These are phyloP conservation scores for Rehmannia glutinosa DNA, from an alignment of 257 asterid species.

Conservation along the genomic window DNA sequence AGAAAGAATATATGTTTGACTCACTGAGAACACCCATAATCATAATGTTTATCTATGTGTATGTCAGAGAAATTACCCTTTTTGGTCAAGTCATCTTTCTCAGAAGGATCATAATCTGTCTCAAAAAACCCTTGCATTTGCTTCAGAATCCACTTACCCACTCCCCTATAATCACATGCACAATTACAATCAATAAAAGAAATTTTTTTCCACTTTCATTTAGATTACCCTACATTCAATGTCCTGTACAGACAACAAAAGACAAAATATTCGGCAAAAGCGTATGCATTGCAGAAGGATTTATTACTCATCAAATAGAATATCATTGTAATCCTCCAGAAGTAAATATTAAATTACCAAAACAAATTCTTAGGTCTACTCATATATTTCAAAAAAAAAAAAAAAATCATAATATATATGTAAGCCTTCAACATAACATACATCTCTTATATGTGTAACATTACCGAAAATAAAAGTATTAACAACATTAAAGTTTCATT, in stretches of 20 bases:
- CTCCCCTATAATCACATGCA: conserved; percentile 51
- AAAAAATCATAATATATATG: not conserved
- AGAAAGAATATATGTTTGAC: not conserved
- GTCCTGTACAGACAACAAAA: not conserved
- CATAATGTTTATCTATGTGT: not conserved
- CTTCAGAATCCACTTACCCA: conserved; percentile 94
- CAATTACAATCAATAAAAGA: not conserved
- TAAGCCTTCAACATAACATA: not conserved
- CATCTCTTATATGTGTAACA: not conserved
- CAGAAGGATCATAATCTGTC: conserved; percentile 39
- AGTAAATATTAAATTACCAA: not conserved
- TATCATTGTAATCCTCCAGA: not conserved
- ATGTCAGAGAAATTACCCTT: conserved; percentile 38
- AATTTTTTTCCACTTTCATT: not conserved
- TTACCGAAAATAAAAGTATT: not conserved
- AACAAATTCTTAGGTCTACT: not conserved
- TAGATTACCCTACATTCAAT: not conserved
- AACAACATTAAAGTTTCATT: not conserved
- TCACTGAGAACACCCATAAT: conserved; percentile 1
- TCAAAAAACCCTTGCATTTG: conserved; percentile 69
- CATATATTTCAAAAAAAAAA: not conserved
- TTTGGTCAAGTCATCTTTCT: conserved; percentile 30
- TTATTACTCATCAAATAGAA: not conserved
- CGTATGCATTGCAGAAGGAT: not conserved
- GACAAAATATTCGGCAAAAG: not conserved